phyloP scores from a whole-genome alignment of 1,284 basidiomycete genomes.

The Porogramme epimiltina region DNA sequence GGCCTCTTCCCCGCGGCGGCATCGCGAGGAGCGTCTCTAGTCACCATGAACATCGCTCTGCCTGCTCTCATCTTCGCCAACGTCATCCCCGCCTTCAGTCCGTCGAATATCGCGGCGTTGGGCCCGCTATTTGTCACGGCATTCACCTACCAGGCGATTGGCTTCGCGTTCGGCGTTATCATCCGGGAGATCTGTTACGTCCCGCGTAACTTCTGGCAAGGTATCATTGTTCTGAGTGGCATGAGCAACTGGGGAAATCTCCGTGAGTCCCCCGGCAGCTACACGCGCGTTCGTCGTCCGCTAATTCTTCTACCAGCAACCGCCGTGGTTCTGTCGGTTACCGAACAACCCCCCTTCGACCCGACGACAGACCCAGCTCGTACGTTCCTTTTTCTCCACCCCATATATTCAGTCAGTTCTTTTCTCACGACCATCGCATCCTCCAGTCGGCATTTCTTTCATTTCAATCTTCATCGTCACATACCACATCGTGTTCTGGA shows the following conservation, averaged over 20 bases:
- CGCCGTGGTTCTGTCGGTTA: conserved; percentile 49
- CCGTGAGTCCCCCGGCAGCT: conserved; percentile 19
- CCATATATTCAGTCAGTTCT: background rate
- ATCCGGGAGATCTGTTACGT: conserved; percentile 43
- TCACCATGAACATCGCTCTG: conserved; percentile 42
- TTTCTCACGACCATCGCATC: background rate
- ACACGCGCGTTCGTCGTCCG: background rate
- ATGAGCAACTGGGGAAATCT: conserved; percentile 55
- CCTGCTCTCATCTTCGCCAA: conserved; percentile 43
- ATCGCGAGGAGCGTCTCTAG: conserved; percentile 38
- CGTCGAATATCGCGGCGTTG: conserved; percentile 38
- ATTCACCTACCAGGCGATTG: conserved; percentile 36
- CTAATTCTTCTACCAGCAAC: conserved; percentile 39
- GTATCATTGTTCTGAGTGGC: conserved; percentile 38
- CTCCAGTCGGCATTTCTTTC: conserved; percentile 42
- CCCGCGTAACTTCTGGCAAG: conserved; percentile 44
- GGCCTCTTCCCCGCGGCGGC: conserved; percentile 39
- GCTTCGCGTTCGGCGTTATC: conserved; percentile 35
- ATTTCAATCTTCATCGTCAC: conserved; percentile 43
- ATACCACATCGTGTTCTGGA: conserved; percentile 42
- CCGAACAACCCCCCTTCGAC: conserved; percentile 46
- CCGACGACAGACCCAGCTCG: conserved; percentile 43
- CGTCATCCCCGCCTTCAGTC: conserved; percentile 42
- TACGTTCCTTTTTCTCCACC: conserved; percentile 23
- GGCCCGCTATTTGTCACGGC: conserved; percentile 41